phyloP scores from a whole-genome alignment of 106 monocot genomes.

The Xerophyta viscosa region DNA sequence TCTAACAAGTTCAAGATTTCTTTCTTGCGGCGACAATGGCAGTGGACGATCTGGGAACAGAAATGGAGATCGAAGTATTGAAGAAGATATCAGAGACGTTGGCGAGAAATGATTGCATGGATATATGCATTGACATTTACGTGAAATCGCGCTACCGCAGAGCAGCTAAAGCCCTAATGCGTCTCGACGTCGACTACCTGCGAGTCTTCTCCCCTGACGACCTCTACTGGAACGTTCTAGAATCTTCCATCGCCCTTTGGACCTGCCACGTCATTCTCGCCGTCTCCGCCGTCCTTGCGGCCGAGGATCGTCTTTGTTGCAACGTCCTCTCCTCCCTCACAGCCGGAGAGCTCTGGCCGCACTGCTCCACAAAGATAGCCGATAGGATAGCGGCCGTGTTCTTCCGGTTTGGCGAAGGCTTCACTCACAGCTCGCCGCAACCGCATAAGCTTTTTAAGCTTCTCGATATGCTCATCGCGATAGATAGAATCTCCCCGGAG shows the following conservation, averaged over 20 bases:
- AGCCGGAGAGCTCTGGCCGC: conserved; percentile 39
- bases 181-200: conserved; percentile 39
- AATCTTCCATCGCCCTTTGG: conserved; percentile 40
- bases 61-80: conserved; percentile 30
- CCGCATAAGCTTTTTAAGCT: conserved; percentile 56
- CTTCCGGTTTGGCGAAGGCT: conserved; percentile 60
- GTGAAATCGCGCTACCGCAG: conserved; percentile 42
- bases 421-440: conserved; percentile 31
- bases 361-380: conserved; percentile 48
- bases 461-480: conserved; percentile 41
- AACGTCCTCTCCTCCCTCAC: conserved; percentile 22
- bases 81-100: conserved; percentile 28
- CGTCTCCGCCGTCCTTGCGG: conserved; percentile 19
- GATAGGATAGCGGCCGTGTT: conserved; percentile 52
- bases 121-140: conserved; percentile 53
- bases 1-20: no score
- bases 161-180: conserved; percentile 50
- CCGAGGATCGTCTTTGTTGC: conserved; percentile 37
- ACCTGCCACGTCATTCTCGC: conserved; percentile 37
- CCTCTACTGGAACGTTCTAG: conserved; percentile 43
- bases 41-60: conserved; percentile 18
- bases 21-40: no score
- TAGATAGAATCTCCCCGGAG: conserved; percentile 10
- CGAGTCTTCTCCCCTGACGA: conserved; percentile 39
- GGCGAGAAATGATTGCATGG: conserved; percentile 42